These are phyloP conservation scores for Pseudogymnoascus sp. DNA, from an alignment of 2,329 filamentous ascomycete genomes.

Conservation along the genomic window DNA sequence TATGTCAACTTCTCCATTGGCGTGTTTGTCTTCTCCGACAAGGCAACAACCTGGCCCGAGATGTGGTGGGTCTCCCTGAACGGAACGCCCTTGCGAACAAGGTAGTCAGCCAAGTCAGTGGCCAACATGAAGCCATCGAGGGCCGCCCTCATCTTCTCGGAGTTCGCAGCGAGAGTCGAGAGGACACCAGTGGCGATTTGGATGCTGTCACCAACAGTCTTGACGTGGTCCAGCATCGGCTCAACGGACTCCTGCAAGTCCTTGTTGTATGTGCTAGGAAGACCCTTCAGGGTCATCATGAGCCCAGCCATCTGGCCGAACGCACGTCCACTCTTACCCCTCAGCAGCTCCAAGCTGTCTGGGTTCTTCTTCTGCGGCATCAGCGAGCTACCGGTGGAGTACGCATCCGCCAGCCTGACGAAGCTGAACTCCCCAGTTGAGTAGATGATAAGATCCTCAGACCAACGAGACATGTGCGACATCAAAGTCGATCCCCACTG, in stretches of 20 bases:
- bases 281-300: slow-evolving; percentile 62
- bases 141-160: slow-evolving; percentile 69
- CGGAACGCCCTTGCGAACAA: slow-evolving; percentile 58
- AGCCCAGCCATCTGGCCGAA: slow-evolving; percentile 78
- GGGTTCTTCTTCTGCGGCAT: slow-evolving; percentile 85
- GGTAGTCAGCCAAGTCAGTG: slow-evolving; percentile 56
- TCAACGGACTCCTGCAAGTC: slow-evolving; percentile 80
- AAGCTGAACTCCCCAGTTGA: slow-evolving; percentile 68
- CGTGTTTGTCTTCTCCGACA: slow-evolving; percentile 55
- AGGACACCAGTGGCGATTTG: slow-evolving; percentile 77
- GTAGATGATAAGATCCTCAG: slow-evolving; percentile 82
- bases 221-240: slow-evolving; percentile 75
- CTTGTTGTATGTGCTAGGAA: slow-evolving; percentile 82
- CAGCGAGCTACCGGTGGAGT: slow-evolving; percentile 65
- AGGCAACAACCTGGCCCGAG: slow-evolving; percentile 61
- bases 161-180: slow-evolving; percentile 58
- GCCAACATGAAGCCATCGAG: slow-evolving; percentile 80
- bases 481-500: slow-evolving; percentile 73
- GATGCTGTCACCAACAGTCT: slow-evolving; percentile 72
- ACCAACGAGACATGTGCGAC: slow-evolving; percentile 71
- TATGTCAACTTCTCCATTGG: slow-evolving; percentile 63
- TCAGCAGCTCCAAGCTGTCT: slow-evolving; percentile 63
- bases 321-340: slow-evolving; percentile 67
- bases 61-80: slow-evolving; percentile 78
- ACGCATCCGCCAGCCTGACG: slow-evolving; percentile 67